Conservation (phyloP, 2,329 filamentous ascomycete species). For the Pseudogymnoascus sp. region DNA sequence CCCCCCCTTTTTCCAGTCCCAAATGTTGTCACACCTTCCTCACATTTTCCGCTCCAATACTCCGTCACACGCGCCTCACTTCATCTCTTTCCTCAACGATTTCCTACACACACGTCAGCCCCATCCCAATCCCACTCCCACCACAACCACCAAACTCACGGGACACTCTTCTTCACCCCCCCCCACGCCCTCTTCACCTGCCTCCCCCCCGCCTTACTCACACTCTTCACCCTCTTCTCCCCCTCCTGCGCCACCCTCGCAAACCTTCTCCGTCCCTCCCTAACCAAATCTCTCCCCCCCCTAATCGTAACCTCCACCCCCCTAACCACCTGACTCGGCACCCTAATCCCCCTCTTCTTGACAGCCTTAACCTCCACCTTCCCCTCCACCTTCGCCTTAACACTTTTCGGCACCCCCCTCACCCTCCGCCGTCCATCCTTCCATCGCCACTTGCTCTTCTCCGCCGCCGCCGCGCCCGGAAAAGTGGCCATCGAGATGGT, state of each 20-base stretch:
- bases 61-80: not conserved
- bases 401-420: not conserved
- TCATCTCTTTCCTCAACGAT: not conserved
- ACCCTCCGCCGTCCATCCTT: not conserved
- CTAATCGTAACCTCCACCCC: not conserved
- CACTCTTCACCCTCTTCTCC: not conserved
- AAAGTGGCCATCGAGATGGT: constrained; percentile 72
- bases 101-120: not conserved
- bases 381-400: not conserved
- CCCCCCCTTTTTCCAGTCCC: not conserved
- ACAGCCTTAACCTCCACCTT: not conserved
- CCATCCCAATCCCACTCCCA: not conserved
- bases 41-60: not conserved
- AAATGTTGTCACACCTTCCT: not conserved
- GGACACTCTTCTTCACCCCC: not conserved
- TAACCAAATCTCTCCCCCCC: not conserved
- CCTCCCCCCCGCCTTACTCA: not conserved
- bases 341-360: not conserved
- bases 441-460: not conserved
- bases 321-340: not conserved
- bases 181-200: not conserved
- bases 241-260: not conserved
- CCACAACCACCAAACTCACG: not conserved
- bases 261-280: not conserved
- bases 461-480: constrained; percentile 38